Evolutionary conservation across 345 rosid genomes (phyloP), one percentile per base, ranked within the genome.

Genomic region (Gossypium longicalyx): DNA sequence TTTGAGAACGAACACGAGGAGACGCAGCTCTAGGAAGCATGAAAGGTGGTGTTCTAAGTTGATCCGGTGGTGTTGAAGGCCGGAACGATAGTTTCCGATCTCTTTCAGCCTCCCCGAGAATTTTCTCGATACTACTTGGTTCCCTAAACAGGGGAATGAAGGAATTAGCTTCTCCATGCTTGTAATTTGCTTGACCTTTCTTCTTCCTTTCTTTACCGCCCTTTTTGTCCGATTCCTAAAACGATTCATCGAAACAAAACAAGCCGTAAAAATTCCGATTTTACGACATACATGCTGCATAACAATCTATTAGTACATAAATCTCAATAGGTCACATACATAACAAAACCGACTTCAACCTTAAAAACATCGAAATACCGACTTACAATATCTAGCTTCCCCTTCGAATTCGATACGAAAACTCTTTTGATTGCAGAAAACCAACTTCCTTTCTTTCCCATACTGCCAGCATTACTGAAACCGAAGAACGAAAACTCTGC

Each of bases 401-500:
- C 94, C 83, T 90, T 89, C 71, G 96, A 83, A 75, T 86, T 82
- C 63, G 91, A 80, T 44, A 83, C 73, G 76, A 95, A 95, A 76
- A 85, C 91, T 81, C 87, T 91, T 83, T 95, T 95, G 78, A 95
- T 91, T 72, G 98, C 94, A 54, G 97, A 85, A 88, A 93, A 88
- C 99, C 99, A 95, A 71, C 91, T 87, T 73, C 97, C 92, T 82
- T 85, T 89, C 94, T 89, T 95, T 74, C 99, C 92, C 99, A 95
- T 94, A 79, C 82, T 80, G 79, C 83, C 27, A 85, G 86, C 94
- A 93, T 89, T 84, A 86, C 90, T 82, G 62, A 72, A 59, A 73
- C 78, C 52, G 59, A 64, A 19, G 6, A 77, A 69, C 75, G 25
- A 60, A 59, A 41, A n/a, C 27, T 57, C 67, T 62, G 79, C 80